phyloP scores from a whole-genome alignment of 1,139 yeast genomes.

The Kodamaea fungicola region DNA sequence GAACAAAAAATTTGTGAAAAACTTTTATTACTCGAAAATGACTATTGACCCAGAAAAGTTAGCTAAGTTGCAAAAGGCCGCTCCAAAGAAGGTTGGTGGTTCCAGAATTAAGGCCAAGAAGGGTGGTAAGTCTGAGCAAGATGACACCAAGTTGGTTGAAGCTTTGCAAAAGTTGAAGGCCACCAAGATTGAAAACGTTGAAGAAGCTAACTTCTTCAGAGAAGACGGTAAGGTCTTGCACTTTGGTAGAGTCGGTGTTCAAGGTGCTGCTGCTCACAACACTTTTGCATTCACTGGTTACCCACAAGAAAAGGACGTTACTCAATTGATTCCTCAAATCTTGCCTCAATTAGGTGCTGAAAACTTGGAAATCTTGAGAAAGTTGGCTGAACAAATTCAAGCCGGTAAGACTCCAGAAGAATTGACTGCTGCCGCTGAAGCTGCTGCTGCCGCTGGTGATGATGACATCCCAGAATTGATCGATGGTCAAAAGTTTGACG shows the following conservation, averaged over 20 bases:
- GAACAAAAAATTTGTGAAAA: constrained; percentile 5
- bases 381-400: constrained; percentile 88
- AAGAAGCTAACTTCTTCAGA: constrained; percentile 96
- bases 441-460: constrained; percentile 55
- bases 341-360: constrained; percentile 97
- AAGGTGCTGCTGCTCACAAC: constrained; percentile 88
- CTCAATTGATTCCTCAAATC: constrained; percentile 92
- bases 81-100: constrained; percentile 83
- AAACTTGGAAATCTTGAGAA: constrained; percentile 84
- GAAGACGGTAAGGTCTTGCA: constrained; percentile 96
- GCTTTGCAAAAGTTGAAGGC: constrained; percentile 88
- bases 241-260: constrained; percentile 93
- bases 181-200: constrained; percentile 82
- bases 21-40: constrained; percentile 36
- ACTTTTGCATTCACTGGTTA: constrained; percentile 94
- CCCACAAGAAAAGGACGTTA: constrained; percentile 89
- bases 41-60: constrained; percentile 85
- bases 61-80: constrained; percentile 76
- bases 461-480: constrained; percentile 92
- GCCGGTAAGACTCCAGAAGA: constrained; percentile 49
- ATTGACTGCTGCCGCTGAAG: constrained; percentile 47
- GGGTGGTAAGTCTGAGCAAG: constrained; percentile 63
- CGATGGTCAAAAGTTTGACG: constrained; percentile 93
- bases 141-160: constrained; percentile 87
- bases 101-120: constrained; percentile 82